phyloP scores from a whole-genome alignment of 108 stramenopile genomes.

The Ochromonas danica region DNA sequence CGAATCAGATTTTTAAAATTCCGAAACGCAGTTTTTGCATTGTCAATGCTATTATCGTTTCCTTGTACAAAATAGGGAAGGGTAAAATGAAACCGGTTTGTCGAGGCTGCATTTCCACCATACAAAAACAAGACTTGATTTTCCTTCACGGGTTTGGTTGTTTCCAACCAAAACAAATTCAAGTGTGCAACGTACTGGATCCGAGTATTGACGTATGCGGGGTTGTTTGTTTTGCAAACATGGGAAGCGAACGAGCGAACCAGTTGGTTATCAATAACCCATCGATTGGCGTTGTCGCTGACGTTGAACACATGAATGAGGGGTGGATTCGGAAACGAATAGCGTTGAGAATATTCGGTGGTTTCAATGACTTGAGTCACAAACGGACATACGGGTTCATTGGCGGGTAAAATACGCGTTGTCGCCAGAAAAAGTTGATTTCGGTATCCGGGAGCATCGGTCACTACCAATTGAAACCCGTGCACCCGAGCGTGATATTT shows the following conservation, averaged over 20 bases:
- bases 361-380: slow-evolving; percentile 15
- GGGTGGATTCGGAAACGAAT: slow-evolving; percentile 14
- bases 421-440: slow-evolving; percentile 15
- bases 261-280: slow-evolving; percentile 15
- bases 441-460: slow-evolving; percentile 12
- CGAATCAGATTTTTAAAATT: slow-evolving; percentile 17
- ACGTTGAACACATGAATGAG: slow-evolving; percentile 15
- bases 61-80: slow-evolving; percentile 15
- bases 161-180: slow-evolving; percentile 17
- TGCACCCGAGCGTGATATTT: slow-evolving; percentile 14
- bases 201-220: slow-evolving; percentile 13
- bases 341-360: slow-evolving; percentile 15
- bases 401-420: slow-evolving; percentile 14
- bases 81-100: slow-evolving; percentile 15
- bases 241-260: slow-evolving; percentile 13
- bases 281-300: slow-evolving; percentile 13
- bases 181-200: slow-evolving; percentile 15
- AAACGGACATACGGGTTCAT: slow-evolving; percentile 15
- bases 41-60: slow-evolving; percentile 17
- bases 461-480: slow-evolving; percentile 15
- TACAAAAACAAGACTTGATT: slow-evolving; percentile 17
- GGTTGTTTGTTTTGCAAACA: slow-evolving; percentile 16
- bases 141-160: slow-evolving; percentile 14
- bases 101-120: slow-evolving; percentile 13
- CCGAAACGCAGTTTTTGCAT: slow-evolving; percentile 15